These are phyloP conservation scores for Globisporangium viniferum DNA, from an alignment of 352 stramenopile genomes.

Conservation along the genomic window DNA sequence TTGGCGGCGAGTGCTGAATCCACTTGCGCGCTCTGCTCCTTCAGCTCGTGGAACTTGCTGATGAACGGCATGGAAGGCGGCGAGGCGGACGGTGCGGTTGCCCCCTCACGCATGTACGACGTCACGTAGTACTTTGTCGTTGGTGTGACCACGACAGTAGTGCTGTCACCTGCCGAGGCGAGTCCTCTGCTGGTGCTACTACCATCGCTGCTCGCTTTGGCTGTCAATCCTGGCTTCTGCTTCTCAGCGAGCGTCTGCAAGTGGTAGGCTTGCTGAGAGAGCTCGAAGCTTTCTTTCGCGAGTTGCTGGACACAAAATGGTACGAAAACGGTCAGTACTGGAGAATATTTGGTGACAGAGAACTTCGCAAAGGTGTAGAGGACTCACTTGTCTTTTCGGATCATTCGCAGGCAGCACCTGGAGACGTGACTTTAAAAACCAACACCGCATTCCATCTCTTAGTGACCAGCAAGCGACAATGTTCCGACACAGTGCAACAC, in stretches of 20 bases:
- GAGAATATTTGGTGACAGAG: neutral
- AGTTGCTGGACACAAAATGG: constrained; percentile 22
- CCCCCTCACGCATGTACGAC: constrained; percentile 22
- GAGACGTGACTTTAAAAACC: constrained; percentile 6
- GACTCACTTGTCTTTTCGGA: neutral
- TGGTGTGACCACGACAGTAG: constrained; percentile 12
- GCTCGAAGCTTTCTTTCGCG: constrained; percentile 32
- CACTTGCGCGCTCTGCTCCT: constrained; percentile 27
- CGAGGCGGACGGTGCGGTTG: constrained; percentile 1
- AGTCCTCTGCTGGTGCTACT: neutral
- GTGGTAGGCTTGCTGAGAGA: constrained; percentile 55
- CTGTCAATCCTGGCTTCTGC: neutral
- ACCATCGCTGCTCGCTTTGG: neutral
- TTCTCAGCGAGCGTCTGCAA: constrained; percentile 40
- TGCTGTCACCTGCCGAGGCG: neutral
- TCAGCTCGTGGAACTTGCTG: constrained; percentile 31
- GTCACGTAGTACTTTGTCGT: constrained; percentile 42
- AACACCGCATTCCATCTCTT: neutral
- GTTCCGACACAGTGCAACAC: neutral
- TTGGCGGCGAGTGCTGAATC: constrained; percentile 30
- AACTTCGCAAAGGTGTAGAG: neutral
- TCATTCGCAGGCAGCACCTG: constrained; percentile 10
- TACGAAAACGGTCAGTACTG: neutral
- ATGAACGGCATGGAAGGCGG: constrained; percentile 2
- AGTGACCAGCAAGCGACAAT: neutral